Evolutionary conservation across 2,329 filamentous ascomycete genomes (phyloP), one percentile per base, ranked within the genome.

Genomic region (Botrytis fabae): DNA sequence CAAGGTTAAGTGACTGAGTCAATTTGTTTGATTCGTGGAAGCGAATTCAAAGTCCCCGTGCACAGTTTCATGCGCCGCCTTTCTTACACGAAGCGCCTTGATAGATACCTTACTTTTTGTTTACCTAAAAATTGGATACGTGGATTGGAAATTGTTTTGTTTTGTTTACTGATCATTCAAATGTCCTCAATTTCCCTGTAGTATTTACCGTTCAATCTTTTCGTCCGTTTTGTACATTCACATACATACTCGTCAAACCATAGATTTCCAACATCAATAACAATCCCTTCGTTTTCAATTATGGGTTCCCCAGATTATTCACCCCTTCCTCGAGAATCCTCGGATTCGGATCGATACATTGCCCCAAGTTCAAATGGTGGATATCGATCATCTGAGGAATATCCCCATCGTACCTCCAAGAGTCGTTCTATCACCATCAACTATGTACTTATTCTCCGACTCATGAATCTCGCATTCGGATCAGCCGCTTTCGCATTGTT

Each of bases 261-360:
- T 51, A 51, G 5, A n/a, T 14, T n/a, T 51, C n/a, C 59, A 61
- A n/a, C 20, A 40, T 61, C 59, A 35, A 60, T 32, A 32, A 20
- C 32, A 35, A 5, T 10, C 32, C 20, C 1, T 22, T 10, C 20
- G 40, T 61, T 3, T 40, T 10, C 59, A 61, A 59, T 59, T 35
- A 69, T 69, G 65, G 65, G 66, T 22, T 70, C 57, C 35, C 69
- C 57, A 62, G 42, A 40, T 32, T 62, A 62, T 32, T 28, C 32
- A 7, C 28, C 69, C 16, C 40, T 70, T 16, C 57, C 69, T 35
- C 59, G 69, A 42, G 42, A 70, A 28, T 62, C 57, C 22, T 22
- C 69, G n/a, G 69, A 70, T 35, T 57, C 40, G 32, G 69, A 70
- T 35, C 69, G 69, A 20, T 63, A 44, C 61, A 22, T 44, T 18